phyloP scores from a whole-genome alignment of 345 rosid genomes.

The Adansonia digitata region DNA sequence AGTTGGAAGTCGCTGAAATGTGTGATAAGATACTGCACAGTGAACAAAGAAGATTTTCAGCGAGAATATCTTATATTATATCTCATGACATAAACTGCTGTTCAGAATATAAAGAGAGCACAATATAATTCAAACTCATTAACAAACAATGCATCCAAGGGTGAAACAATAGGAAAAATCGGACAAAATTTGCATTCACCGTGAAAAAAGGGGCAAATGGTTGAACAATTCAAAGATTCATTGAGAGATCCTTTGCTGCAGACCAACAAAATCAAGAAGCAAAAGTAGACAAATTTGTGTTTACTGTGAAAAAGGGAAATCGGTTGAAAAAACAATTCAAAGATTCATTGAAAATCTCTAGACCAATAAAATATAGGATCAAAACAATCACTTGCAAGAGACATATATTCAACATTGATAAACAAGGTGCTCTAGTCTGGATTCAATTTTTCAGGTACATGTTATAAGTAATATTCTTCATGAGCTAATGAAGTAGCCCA shows the following conservation, averaged over 20 bases:
- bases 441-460: background rate
- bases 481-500: background rate
- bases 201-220: too few species aligned
- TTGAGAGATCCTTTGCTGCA: background rate
- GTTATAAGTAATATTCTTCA: background rate
- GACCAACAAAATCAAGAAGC: background rate
- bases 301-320: background rate
- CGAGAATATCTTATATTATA: background rate
- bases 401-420: background rate
- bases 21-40: conserved; percentile 66
- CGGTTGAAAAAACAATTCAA: background rate
- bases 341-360: background rate
- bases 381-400: background rate
- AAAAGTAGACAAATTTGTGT: background rate
- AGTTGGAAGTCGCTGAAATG: conserved; percentile 88
- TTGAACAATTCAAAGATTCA: background rate
- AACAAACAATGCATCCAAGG: conserved; percentile 3
- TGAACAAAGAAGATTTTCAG: conserved; percentile 11
- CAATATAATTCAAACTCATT: background rate
- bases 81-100: too few species aligned
- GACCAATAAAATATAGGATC: background rate
- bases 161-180: background rate
- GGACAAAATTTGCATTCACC: background rate
- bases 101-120: background rate
- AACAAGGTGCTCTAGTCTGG: background rate